phyloP scores from a whole-genome alignment of 345 rosid species.

The Gynandropsis gynandra region DNA sequence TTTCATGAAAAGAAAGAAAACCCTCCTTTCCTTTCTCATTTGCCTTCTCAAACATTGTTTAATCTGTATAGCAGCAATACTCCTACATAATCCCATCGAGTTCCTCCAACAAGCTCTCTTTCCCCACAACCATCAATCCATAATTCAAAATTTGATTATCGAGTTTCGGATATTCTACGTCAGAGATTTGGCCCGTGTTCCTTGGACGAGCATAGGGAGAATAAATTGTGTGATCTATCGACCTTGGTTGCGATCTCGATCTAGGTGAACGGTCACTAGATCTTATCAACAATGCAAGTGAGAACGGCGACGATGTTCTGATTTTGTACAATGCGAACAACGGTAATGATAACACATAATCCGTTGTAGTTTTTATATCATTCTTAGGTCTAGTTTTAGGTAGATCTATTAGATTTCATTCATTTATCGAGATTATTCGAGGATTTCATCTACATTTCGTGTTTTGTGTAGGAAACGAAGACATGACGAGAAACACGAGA shows the following conservation, averaged over 20 bases:
- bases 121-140: constrained; percentile 65
- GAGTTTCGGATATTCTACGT: constrained; percentile 17
- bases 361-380: too few relatives aligned
- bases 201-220: constrained; percentile 49
- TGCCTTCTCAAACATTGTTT: constrained; percentile 38
- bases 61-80: constrained; percentile 55
- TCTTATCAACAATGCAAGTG: constrained; percentile 48
- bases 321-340: constrained; percentile 49
- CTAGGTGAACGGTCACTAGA: constrained; percentile 66
- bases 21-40: constrained; percentile 31
- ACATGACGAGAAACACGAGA: too few relatives aligned
- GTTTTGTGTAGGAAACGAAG: too few relatives aligned
- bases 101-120: constrained; percentile 36
- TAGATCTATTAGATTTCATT: too few relatives aligned
- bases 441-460: too few relatives aligned
- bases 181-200: constrained; percentile 21
- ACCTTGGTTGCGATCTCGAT: constrained; percentile 59
- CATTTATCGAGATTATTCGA: too few relatives aligned
- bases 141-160: constrained; percentile 44
- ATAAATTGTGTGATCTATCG: constrained; percentile 60
- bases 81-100: constrained; percentile 45
- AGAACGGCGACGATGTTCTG: constrained; percentile 52
- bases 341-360: too few relatives aligned
- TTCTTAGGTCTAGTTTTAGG: too few relatives aligned
- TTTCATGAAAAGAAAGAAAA: too few relatives aligned